A percentile compares a stretch with the other conserved stretches of the same genome.
phyloP scores from a whole-genome alignment of 805 yeast species.

The Scheffersomyces lignosus region DNA sequence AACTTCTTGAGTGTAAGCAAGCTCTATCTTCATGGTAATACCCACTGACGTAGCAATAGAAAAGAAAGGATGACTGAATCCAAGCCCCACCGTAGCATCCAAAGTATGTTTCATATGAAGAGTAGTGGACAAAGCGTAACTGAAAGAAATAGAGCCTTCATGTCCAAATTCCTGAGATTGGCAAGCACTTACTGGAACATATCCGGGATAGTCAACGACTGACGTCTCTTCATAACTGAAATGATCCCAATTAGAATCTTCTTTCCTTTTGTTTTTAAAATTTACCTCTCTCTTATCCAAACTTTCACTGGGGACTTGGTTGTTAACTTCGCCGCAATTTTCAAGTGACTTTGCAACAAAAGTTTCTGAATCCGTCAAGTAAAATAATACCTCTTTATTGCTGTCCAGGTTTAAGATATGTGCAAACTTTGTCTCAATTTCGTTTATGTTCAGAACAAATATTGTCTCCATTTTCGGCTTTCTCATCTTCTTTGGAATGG shows the following conservation, averaged over 20 bases:
- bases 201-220: conserved; percentile 6
- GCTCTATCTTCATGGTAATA: background rate
- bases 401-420: too few species aligned
- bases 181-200: conserved; percentile 10
- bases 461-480: too few species aligned
- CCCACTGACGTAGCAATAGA: background rate
- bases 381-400: conserved; percentile 3
- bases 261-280: background rate
- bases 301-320: conserved; percentile 1
- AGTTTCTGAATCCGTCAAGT: conserved; percentile 3
- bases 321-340: background rate
- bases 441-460: too few species aligned
- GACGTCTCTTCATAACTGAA: conserved; percentile 4
- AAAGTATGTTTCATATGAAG: background rate
- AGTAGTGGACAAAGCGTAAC: background rate
- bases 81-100: background rate
- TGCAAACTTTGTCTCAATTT: too few species aligned
- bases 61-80: background rate
- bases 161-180: conserved; percentile 10
- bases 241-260: conserved; percentile 8
- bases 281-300: background rate
- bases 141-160: conserved; percentile 5
- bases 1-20: conserved; percentile 2
- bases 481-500: too few species aligned
- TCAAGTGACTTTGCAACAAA: conserved; percentile 1